A percentile compares a stretch with the other conserved stretches of the same genome.
phyloP scores from a whole-genome alignment of 2,329 filamentous ascomycete genomes.

The Uncinocarpus reesii region DNA sequence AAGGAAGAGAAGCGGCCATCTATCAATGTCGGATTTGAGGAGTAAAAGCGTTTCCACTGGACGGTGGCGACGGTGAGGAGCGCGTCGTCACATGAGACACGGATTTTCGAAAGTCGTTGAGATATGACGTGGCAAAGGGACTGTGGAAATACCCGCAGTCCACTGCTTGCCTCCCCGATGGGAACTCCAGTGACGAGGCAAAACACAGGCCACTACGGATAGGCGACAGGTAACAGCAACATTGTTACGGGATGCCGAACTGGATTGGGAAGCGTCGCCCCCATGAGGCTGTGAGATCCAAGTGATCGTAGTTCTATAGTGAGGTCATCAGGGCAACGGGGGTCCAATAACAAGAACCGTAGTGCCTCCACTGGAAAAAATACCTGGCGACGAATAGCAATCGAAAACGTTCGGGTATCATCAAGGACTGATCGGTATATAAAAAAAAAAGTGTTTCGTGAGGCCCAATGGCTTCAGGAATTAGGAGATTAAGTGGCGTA shows the following conservation, averaged over 20 bases:
- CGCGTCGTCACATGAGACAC: slow-evolving; percentile 1
- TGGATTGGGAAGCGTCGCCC: slow-evolving; percentile 11
- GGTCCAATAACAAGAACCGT: not conserved
- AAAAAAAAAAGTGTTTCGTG: slow-evolving; percentile 1
- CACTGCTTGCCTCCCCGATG: not conserved
- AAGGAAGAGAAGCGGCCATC: slow-evolving; percentile 1
- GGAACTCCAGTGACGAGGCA: not conserved
- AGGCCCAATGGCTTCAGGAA: slow-evolving; percentile 7
- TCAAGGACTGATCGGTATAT: slow-evolving; percentile 7
- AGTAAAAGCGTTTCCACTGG: not conserved
- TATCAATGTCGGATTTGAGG: not conserved
- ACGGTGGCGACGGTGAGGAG: not conserved
- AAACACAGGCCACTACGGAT: not conserved
- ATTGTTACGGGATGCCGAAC: slow-evolving; percentile 5
- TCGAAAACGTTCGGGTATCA: slow-evolving; percentile 2
- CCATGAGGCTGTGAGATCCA: not conserved
- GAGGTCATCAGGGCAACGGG: slow-evolving; percentile 4
- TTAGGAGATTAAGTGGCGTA: slow-evolving; percentile 15
- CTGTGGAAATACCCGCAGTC: not conserved
- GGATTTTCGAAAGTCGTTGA: not conserved
- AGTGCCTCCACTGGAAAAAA: slow-evolving; percentile 4
- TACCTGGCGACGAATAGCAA: slow-evolving; percentile 1
- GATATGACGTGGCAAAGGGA: slow-evolving; percentile 2
- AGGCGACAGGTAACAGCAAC: slow-evolving; percentile 3
- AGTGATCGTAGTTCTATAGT: not conserved